Evolutionary conservation across 2,329 filamentous ascomycete genomes (phyloP).

Genomic region (Ophiostoma quercus): DNA sequence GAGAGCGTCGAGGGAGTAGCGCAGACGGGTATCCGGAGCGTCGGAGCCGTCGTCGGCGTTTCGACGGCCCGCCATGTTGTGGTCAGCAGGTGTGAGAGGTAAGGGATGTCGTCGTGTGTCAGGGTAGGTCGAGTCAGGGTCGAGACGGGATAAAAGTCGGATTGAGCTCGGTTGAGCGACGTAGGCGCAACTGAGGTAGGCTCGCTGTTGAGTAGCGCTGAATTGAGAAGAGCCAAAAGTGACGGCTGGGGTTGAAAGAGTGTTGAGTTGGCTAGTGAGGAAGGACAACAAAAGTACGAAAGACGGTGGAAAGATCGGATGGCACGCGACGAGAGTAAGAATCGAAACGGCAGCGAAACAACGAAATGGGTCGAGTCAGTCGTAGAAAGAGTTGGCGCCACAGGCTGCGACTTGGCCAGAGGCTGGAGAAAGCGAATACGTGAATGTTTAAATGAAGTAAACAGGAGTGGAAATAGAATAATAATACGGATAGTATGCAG

Average conservation of each 20-base stretch:
- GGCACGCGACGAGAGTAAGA: not conserved
- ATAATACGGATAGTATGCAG: not conserved
- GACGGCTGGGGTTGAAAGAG: not conserved
- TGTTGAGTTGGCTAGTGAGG: not conserved
- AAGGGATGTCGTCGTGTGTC: not conserved
- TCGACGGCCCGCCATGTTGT: slow-evolving; percentile 13
- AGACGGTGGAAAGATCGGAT: not conserved
- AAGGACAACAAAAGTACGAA: not conserved
- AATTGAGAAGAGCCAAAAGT: not conserved
- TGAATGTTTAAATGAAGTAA: not conserved
- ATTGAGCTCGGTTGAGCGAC: not conserved
- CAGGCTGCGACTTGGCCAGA: not conserved
- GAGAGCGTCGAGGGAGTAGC: slow-evolving; percentile 19
- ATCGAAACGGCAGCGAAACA: slow-evolving; percentile 3
- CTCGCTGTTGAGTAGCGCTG: not conserved
- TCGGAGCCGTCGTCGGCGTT: slow-evolving; percentile 9
- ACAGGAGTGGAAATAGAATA: slow-evolving; percentile 1
- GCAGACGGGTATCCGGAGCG: slow-evolving; percentile 15
- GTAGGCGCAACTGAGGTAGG: not conserved
- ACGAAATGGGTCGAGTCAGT: slow-evolving; percentile 7
- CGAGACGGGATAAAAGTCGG: not conserved
- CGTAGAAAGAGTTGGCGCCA: not conserved
- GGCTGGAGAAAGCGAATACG: slow-evolving; percentile 11
- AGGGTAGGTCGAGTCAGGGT: not conserved
- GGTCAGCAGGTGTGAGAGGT: not conserved